phyloP scores from a whole-genome alignment of 2,329 filamentous ascomycete genomes.

The Grosmannia clavigera region DNA sequence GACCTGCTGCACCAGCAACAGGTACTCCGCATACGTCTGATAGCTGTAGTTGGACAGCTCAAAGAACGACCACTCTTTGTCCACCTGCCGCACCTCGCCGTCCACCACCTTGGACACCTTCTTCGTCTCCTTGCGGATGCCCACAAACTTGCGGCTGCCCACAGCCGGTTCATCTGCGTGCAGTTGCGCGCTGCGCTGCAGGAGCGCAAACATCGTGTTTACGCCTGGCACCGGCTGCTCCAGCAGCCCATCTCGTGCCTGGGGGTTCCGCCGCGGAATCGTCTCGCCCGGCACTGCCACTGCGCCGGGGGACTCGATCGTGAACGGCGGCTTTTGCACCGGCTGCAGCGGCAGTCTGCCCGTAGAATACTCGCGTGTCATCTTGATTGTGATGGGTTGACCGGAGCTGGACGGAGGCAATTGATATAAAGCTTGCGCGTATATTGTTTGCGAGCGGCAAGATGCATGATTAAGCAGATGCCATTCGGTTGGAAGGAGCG shows the following conservation, averaged over 20 bases:
- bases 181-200: slow-evolving; percentile 53
- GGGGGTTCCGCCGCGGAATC: slow-evolving; percentile 63
- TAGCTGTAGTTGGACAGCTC: slow-evolving; percentile 70
- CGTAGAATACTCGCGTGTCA: slow-evolving; percentile 4
- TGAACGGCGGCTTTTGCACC: slow-evolving; percentile 61
- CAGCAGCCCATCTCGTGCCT: slow-evolving; percentile 58
- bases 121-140: slow-evolving; percentile 72
- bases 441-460: too few relatives aligned
- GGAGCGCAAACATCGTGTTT: slow-evolving; percentile 66
- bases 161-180: slow-evolving; percentile 53
- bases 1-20: slow-evolving; percentile 53
- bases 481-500: too few relatives aligned
- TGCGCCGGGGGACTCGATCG: slow-evolving; percentile 57
- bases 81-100: slow-evolving; percentile 64
- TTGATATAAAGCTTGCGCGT: too few relatives aligned
- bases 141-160: slow-evolving; percentile 61
- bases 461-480: too few relatives aligned
- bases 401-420: too few relatives aligned
- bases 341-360: slow-evolving; percentile 41
- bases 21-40: slow-evolving; percentile 69
- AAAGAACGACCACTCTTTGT: slow-evolving; percentile 86
- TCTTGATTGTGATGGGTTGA: background rate
- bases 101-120: slow-evolving; percentile 83
- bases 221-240: slow-evolving; percentile 55
- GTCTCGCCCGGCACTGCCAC: slow-evolving; percentile 68